phyloP scores from a whole-genome alignment of 2,329 filamentous ascomycete genomes.

The Trichoderma gracile region DNA sequence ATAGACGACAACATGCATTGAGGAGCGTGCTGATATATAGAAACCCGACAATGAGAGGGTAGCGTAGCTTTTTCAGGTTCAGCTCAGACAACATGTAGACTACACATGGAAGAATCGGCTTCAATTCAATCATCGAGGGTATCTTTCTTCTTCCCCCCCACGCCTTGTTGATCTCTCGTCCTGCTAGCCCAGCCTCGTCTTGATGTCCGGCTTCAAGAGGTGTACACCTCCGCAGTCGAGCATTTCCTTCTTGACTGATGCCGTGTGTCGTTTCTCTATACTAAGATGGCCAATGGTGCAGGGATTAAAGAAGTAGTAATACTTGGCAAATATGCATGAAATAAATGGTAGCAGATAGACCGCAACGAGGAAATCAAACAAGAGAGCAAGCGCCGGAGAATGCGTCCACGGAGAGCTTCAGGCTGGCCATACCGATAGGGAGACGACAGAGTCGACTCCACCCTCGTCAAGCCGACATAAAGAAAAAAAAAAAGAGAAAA shows the following conservation, averaged over 20 bases:
- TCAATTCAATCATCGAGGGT: slow-evolving; percentile 34
- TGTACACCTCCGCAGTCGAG: too few species aligned
- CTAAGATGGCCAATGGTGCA: too few species aligned
- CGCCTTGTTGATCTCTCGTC: slow-evolving; percentile 24
- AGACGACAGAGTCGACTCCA: too few species aligned
- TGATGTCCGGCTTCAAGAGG: too few species aligned
- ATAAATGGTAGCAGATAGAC: neutral
- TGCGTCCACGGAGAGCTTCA: neutral
- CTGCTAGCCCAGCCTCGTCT: slow-evolving; percentile 16
- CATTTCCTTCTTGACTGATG: too few species aligned
- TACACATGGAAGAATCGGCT: slow-evolving; percentile 29
- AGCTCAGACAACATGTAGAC: neutral
- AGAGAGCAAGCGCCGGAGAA: neutral
- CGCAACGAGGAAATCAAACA: neutral
- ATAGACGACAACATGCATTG: slow-evolving; percentile 8
- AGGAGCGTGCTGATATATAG: neutral
- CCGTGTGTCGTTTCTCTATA: neutral
- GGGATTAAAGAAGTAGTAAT: neutral
- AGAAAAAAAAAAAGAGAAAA: too few species aligned
- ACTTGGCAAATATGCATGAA: neutral
- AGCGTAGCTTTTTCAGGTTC: neutral
- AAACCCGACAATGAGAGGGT: neutral
- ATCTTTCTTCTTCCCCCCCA: slow-evolving; percentile 32
- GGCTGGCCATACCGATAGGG: neutral
- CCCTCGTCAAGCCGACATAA: neutral